Base-by-base conservation (phyloP, 106 monocot species). In the Dactylorhiza incarnata region DNA sequence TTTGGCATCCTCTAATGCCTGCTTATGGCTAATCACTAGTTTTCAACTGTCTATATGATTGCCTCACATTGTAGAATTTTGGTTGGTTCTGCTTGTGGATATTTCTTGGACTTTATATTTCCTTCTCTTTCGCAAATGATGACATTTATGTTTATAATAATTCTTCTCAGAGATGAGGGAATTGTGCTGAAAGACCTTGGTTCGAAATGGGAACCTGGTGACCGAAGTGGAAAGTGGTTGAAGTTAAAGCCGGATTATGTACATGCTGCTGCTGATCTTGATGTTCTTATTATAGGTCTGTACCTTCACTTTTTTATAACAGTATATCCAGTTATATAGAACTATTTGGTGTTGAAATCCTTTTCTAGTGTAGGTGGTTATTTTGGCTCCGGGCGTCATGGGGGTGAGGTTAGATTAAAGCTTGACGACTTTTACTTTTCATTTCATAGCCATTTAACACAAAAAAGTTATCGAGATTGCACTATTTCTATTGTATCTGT, bases 201-300 rank as follows among this genome's bases (percentile, higher is more conserved):
- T 75, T 99, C 99, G 7, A 94, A 92, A 86, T 99, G 94, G 94
- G 94, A 99, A 78, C 99, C 99, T 43, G 79, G 94, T 75, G 99
- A 94, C 69, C 80, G 94, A 24, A 94, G 91, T 82, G 94, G 91
- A 66, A 99, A 99, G 76, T 99, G 97, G 97, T 82, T 99, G 84
- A 99, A 94, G 78, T 77, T 99, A 79, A 99, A 99, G 63, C 94
- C 99, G 74, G 99, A 94, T 82, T 99, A 99, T 68, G 90, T 99
- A 77, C 99, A 90, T 83, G 89, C 94, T 73, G 89, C 89, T 83
- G 79, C 94, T 74, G 99, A 99, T 78, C 88, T 99, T 72, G 99
- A 94, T 99, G 94, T 86, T 77, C 80, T 99, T 73, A 99, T 99
- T 66, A 90, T 96, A 81, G 93, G 95, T 96, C 58, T 75, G 74